Percentiles rank a stretch among this genome's conserved stretches.
Evolutionary conservation across 2,329 filamentous ascomycete species (phyloP).

Genomic region (Neonectria ditissima): DNA sequence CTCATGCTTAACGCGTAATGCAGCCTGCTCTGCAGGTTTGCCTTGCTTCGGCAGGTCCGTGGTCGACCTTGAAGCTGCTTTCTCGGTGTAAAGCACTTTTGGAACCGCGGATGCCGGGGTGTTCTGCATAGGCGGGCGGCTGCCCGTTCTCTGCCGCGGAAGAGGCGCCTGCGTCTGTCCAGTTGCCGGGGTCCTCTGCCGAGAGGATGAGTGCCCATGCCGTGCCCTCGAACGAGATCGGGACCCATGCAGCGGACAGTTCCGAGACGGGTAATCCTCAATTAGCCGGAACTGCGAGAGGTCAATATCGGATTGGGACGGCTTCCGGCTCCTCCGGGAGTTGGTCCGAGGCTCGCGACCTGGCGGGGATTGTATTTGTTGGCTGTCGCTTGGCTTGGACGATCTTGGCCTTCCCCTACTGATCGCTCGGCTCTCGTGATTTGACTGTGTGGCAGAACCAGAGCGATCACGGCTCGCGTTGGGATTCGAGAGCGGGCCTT

Average conservation of each 20-base stretch:
- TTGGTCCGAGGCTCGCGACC: conserved; percentile 12
- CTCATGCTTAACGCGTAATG: conserved; percentile 4
- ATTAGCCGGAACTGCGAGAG: conserved; percentile 40
- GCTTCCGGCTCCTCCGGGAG: conserved; percentile 18
- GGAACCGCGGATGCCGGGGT: conserved; percentile 16
- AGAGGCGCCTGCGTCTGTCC: conserved; percentile 1
- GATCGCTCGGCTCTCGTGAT: not conserved
- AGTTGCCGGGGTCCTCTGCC: conserved; percentile 9
- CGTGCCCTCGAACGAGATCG: conserved; percentile 33
- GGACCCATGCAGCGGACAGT: conserved; percentile 38
- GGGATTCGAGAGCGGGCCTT: not conserved
- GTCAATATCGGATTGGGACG: conserved; percentile 30
- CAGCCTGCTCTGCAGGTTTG: not conserved
- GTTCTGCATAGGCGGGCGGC: conserved; percentile 6
- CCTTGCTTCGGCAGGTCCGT: conserved; percentile 5
- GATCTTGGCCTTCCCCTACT: conserved; percentile 16
- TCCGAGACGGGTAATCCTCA: conserved; percentile 38
- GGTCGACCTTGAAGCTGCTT: conserved; percentile 14
- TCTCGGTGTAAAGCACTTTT: conserved; percentile 7
- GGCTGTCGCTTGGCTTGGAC: conserved; percentile 7
- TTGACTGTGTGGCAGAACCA: conserved; percentile 4
- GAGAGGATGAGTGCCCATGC: conserved; percentile 18
- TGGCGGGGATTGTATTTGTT: not conserved
- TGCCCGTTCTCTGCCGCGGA: conserved; percentile 6
- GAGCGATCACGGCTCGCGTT: not conserved